These are phyloP conservation scores for Amylostereum areolatum DNA, from an alignment of 1,284 basidiomycete species.

Conservation along the genomic window DNA sequence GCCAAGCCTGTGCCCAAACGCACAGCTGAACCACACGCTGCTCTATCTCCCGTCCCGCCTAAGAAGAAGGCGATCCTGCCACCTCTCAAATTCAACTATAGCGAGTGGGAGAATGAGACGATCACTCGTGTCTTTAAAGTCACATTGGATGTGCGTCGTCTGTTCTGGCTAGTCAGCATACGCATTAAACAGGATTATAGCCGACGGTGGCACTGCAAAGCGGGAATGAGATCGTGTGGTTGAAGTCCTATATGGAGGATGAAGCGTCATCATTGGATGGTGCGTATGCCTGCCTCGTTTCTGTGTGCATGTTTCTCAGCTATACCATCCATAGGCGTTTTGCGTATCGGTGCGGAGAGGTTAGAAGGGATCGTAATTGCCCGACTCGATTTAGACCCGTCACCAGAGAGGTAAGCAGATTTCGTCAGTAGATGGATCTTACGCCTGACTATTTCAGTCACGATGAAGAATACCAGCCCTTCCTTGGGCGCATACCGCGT, in stretches of 20 bases:
- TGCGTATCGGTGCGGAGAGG: slow-evolving; percentile 49
- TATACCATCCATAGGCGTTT: slow-evolving; percentile 1
- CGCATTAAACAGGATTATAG: slow-evolving; percentile 30
- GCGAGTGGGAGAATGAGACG: slow-evolving; percentile 69
- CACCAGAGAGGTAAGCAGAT: slow-evolving; percentile 59
- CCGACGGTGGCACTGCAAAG: slow-evolving; percentile 64
- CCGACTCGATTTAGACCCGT: slow-evolving; percentile 78
- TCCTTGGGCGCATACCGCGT: slow-evolving; percentile 74
- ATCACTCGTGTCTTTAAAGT: slow-evolving; percentile 69
- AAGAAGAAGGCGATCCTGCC: slow-evolving; percentile 41
- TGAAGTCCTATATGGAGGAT: slow-evolving; percentile 43
- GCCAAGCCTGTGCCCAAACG: slow-evolving; percentile 18
- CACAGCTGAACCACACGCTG: slow-evolving; percentile 22
- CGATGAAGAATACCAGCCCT: slow-evolving; percentile 74
- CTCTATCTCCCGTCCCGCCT: slow-evolving; percentile 23
- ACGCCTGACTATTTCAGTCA: slow-evolving; percentile 41
- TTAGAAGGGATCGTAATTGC: slow-evolving; percentile 83
- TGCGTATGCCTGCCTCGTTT: not conserved
- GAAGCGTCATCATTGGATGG: slow-evolving; percentile 16
- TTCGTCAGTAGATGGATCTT: not conserved
- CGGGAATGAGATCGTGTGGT: slow-evolving; percentile 75
- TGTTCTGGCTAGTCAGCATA: not conserved
- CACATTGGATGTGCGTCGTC: slow-evolving; percentile 65
- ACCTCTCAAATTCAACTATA: slow-evolving; percentile 47
- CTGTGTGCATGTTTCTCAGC: not conserved